A percentile compares a stretch with the other conserved stretches of the same genome.
phyloP scores from a whole-genome alignment of 805 yeast genomes.

The Saccharomyces eubayanus region DNA sequence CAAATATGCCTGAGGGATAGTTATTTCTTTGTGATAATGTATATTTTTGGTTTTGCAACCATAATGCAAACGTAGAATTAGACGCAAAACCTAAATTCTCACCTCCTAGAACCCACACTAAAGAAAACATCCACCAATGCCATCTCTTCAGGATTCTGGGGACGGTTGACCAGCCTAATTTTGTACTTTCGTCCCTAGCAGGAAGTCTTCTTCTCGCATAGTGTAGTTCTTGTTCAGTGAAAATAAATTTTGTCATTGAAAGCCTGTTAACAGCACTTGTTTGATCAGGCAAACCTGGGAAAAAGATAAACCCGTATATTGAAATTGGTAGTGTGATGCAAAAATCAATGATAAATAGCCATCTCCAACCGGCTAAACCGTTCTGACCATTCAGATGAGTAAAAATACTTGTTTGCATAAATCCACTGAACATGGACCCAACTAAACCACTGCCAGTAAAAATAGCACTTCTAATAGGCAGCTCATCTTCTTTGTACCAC shows the following conservation, averaged over 20 bases:
- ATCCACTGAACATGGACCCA: conserved; percentile 48
- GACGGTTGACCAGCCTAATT: conserved; percentile 33
- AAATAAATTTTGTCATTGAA: conserved; percentile 30
- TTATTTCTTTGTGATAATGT: conserved; percentile 41
- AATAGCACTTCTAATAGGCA: conserved; percentile 44
- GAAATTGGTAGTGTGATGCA: conserved; percentile 50
- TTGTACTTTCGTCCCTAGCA: conserved; percentile 32
- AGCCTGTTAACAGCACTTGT: conserved; percentile 12
- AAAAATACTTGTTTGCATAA: conserved; percentile 50
- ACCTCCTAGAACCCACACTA: conserved; percentile 46
- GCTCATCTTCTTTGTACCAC: conserved; percentile 44
- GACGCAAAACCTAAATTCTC: conserved; percentile 40
- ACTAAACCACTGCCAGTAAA: conserved; percentile 48
- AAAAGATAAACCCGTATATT: conserved; percentile 46
- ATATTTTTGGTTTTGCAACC: conserved; percentile 37
- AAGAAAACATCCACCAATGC: conserved; percentile 49
- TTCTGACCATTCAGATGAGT: conserved; percentile 36
- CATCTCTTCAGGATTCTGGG: conserved; percentile 43
- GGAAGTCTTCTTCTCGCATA: conserved; percentile 39
- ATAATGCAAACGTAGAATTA: conserved; percentile 41
- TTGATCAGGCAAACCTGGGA: conserved; percentile 52
- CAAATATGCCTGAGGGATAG: conserved; percentile 48
- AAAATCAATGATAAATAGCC: conserved; percentile 60
- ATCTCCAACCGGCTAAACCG: conserved; percentile 58
- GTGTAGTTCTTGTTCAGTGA: conserved; percentile 35